These are phyloP conservation scores for Raffaelea albimanens DNA, from an alignment of 2,329 filamentous ascomycete species.

Conservation along the genomic window DNA sequence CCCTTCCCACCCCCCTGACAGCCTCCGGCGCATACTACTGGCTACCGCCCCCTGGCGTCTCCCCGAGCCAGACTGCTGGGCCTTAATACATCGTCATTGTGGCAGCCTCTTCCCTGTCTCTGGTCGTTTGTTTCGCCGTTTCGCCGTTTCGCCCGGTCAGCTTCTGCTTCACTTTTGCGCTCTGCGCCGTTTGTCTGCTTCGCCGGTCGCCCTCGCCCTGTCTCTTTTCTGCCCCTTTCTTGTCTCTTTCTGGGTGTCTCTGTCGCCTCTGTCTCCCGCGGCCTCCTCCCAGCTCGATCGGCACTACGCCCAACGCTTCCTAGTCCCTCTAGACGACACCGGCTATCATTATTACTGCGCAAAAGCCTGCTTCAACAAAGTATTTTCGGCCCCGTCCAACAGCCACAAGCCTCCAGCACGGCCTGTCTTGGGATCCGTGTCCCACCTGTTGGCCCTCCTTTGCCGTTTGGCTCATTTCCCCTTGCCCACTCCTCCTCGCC, in stretches of 20 bases:
- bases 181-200: not conserved
- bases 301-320: no score
- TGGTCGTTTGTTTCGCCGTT: not conserved
- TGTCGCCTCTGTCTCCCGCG: no score
- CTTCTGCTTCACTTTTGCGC: not conserved
- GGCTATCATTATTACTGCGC: no score
- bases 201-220: not conserved
- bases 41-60: no score
- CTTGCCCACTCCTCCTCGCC: not conserved
- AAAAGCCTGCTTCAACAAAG: no score
- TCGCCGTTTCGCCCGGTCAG: not conserved
- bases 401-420: not conserved
- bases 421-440: conserved; percentile 5
- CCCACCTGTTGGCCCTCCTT: conserved; percentile 1
- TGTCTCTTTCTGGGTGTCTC: no score
- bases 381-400: not conserved
- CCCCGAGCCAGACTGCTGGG: no score
- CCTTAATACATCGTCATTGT: no score
- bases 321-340: not conserved
- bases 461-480: not conserved
- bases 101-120: no score
- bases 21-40: no score
- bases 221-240: not conserved
- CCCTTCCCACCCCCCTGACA: no score
- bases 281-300: no score